Percentiles rank a stretch among this genome's conserved stretches.
Conservation (phyloP, 1,284 basidiomycete genomes). For the Irpex lacteus region DNA sequence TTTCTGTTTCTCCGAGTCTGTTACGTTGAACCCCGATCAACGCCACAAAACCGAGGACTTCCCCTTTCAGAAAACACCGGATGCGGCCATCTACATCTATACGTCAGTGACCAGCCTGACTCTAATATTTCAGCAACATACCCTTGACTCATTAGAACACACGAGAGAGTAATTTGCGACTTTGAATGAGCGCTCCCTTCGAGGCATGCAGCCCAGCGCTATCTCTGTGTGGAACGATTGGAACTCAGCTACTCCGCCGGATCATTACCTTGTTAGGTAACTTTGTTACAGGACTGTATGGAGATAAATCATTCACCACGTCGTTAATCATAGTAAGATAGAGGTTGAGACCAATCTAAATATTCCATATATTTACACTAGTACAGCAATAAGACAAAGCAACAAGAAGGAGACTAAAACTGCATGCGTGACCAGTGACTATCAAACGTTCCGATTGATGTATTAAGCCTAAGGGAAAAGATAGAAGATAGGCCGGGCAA, state of each 20-base stretch:
- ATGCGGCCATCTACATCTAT: not conserved
- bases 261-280: not conserved
- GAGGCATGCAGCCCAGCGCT: not conserved
- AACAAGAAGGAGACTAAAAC: not conserved
- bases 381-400: slow-evolving; percentile 10
- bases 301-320: not conserved
- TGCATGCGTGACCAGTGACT: not conserved
- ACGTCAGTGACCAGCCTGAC: too few relatives aligned
- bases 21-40: not conserved
- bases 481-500: not conserved
- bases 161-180: not conserved
- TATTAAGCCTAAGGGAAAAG: not conserved
- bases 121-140: too few relatives aligned
- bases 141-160: not conserved
- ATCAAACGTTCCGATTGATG: not conserved
- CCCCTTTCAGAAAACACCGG: not conserved
- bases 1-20: not conserved
- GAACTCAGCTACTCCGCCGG: not conserved
- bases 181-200: not conserved
- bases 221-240: not conserved
- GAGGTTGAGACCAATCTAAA: not conserved
- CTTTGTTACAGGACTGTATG: not conserved
- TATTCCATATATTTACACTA: slow-evolving; percentile 7
- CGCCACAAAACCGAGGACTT: not conserved
- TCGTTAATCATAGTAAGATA: not conserved